phyloP scores from a whole-genome alignment of 768 basidiomycete genomes.

The Rhizopogon vinicolor region DNA sequence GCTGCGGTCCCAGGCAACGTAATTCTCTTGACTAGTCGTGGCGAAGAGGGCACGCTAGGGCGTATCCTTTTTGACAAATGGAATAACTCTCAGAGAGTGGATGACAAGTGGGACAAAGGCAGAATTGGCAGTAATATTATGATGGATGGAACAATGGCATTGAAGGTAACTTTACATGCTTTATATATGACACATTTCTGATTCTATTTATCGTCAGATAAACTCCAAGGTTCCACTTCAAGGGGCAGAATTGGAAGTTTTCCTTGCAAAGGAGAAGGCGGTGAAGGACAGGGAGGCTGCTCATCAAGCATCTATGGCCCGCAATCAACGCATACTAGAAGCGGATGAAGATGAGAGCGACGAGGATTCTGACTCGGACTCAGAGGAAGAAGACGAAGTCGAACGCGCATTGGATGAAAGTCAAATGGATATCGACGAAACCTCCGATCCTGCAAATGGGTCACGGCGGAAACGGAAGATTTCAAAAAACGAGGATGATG shows the following conservation, averaged over 20 bases:
- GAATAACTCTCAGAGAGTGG: slow-evolving; percentile 76
- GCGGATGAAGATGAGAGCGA: slow-evolving; percentile 90
- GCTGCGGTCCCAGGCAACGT: slow-evolving; percentile 81
- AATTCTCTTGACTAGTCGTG: slow-evolving; percentile 75
- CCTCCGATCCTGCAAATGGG: slow-evolving; percentile 20
- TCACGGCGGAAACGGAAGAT: slow-evolving; percentile 35
- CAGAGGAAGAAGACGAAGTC: slow-evolving; percentile 59
- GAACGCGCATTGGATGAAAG: slow-evolving; percentile 50
- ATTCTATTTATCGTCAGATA: slow-evolving; percentile 45
- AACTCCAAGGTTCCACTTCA: slow-evolving; percentile 85
- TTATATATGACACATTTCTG: not conserved
- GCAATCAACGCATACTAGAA: slow-evolving; percentile 86
- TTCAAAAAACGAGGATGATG: slow-evolving; percentile 45
- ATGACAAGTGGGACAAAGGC: slow-evolving; percentile 86
- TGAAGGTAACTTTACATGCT: slow-evolving; percentile 49
- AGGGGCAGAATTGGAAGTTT: slow-evolving; percentile 82
- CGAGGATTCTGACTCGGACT: slow-evolving; percentile 58
- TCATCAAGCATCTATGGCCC: slow-evolving; percentile 76
- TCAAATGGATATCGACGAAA: slow-evolving; percentile 39
- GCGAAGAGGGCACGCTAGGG: slow-evolving; percentile 78
- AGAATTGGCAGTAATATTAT: slow-evolving; percentile 83
- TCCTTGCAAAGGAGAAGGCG: slow-evolving; percentile 69
- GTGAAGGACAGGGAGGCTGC: slow-evolving; percentile 83
- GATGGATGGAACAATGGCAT: slow-evolving; percentile 64
- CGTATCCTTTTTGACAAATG: slow-evolving; percentile 80